A percentile compares a stretch with the other conserved stretches of the same genome.
These are phyloP conservation scores for Geotrichum fermentans DNA, from an alignment of 1,139 yeast genomes.

Conservation along the genomic window DNA sequence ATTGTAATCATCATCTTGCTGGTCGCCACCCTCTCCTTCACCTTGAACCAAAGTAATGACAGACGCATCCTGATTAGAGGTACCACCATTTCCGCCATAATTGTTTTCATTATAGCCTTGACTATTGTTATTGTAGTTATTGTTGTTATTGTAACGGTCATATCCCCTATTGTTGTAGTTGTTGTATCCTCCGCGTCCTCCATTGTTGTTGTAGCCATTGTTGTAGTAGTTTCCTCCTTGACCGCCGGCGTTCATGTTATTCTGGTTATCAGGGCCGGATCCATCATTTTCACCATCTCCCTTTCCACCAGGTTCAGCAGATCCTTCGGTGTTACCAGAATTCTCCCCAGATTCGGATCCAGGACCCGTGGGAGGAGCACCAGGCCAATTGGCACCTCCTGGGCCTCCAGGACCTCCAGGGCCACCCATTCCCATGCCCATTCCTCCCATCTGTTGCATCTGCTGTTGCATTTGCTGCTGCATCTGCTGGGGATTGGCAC, in stretches of 20 bases:
- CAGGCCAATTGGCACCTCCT: constrained; percentile 5
- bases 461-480: constrained; percentile 43
- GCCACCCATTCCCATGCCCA: constrained; percentile 17
- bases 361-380: not conserved
- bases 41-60: constrained; percentile 21
- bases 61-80: constrained; percentile 17
- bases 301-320: constrained; percentile 3
- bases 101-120: not conserved
- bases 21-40: constrained; percentile 18
- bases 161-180: constrained; percentile 17
- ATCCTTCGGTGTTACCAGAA: not conserved
- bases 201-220: constrained; percentile 17
- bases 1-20: constrained; percentile 18
- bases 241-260: constrained; percentile 12
- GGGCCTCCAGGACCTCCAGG: not conserved
- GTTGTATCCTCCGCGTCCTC: constrained; percentile 18
- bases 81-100: not conserved
- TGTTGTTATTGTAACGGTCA: constrained; percentile 19
- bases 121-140: constrained; percentile 3
- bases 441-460: constrained; percentile 28
- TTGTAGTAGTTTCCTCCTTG: constrained; percentile 19
- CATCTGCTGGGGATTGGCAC: constrained; percentile 39
- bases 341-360: not conserved
- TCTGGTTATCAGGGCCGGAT: constrained; percentile 17
- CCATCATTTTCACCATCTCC: constrained; percentile 14